phyloP scores from a whole-genome alignment of 352 stramenopile genomes.

The Phytophthora tubulina region DNA sequence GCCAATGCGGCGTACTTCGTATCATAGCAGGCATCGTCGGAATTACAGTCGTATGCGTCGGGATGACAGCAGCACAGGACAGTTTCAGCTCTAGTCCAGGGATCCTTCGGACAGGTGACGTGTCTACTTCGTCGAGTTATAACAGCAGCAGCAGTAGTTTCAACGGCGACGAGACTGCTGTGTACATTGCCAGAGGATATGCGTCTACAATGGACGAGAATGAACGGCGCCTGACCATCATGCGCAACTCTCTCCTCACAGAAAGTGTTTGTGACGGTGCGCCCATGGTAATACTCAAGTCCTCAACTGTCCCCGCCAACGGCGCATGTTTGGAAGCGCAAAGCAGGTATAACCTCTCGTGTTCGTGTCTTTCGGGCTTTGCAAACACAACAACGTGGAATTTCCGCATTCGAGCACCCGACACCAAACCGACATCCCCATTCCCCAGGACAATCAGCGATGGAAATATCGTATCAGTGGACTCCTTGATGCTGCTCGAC shows the following conservation, averaged over 20 bases:
- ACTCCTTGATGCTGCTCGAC: slow-evolving; percentile 47
- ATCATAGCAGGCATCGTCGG: slow-evolving; percentile 21
- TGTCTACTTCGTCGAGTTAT: slow-evolving; percentile 2
- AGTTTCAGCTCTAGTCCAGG: slow-evolving; percentile 2
- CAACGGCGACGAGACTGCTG: slow-evolving; percentile 23
- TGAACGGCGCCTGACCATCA: slow-evolving; percentile 46
- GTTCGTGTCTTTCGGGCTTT: slow-evolving; percentile 50
- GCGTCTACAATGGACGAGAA: slow-evolving; percentile 40
- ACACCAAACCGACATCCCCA: slow-evolving; percentile 15
- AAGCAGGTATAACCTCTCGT: slow-evolving; percentile 56
- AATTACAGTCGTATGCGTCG: slow-evolving; percentile 11
- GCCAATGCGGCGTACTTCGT: slow-evolving; percentile 36
- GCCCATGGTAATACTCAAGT: slow-evolving; percentile 52
- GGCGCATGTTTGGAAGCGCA: slow-evolving; percentile 43
- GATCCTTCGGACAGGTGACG: neutral
- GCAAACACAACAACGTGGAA: slow-evolving; percentile 43
- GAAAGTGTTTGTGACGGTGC: slow-evolving; percentile 48
- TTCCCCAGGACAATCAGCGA: slow-evolving; percentile 26
- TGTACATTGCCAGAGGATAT: slow-evolving; percentile 48
- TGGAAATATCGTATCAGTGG: slow-evolving; percentile 23
- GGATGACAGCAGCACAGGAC: slow-evolving; percentile 14
- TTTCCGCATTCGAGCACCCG: slow-evolving; percentile 40
- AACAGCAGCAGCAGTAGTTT: slow-evolving; percentile 20
- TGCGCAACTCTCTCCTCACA: slow-evolving; percentile 40
- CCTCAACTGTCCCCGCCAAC: slow-evolving; percentile 36